Evolutionary conservation across 495 filamentous ascomycete genomes (phyloP), one percentile per base, ranked within the genome.

Genomic region (Xylaria curta): DNA sequence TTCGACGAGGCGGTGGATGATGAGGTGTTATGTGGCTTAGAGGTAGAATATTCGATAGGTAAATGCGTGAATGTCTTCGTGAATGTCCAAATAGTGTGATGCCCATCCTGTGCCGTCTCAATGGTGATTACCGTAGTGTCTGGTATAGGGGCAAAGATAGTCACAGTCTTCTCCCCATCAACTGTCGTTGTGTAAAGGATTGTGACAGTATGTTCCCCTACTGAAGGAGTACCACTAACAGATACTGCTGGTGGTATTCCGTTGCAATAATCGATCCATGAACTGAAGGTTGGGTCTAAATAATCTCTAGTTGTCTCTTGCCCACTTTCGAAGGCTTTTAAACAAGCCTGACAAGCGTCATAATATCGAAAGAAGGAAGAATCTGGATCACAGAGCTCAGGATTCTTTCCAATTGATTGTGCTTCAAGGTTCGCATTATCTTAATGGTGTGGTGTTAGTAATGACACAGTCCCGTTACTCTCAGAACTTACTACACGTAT

Each of bases 21-120:
- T 28, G 56, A 10, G n/a, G 31, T 56, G 24, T 31, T 56, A 24
- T 56, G 53, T 17, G 15, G 3, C 15, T 1, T 5, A 19, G 53
- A 56, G 21, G 6, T 31, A 36, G 26, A 31, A 21, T 9, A 9
- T 3, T 31, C 53, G 53, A 10, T 62, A 13, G 59, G n/a, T 3
- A 62, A 10, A 24, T 40, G 59, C 31, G 59, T 13, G 15, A 44
- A 62, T 62, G 59, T 44, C 36, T 40, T 62, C n/a, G 36, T 42
- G 19, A 26, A 62, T 4, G 36, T n/a, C 59, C 36, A 62, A 4
- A 62, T 2, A n/a, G 59, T 62, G 38, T 4, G 8, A 38, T 62
- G 59, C 13, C 59, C 59, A 33, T 62, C 38, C 24, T 40, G 19
- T 13, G 59, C 13, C 13, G 59, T 62, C 3, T 21, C n/a, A 33